Evolutionary conservation across 768 basidiomycete genomes (phyloP).

Genomic region (Coprinellus micaceus): DNA sequence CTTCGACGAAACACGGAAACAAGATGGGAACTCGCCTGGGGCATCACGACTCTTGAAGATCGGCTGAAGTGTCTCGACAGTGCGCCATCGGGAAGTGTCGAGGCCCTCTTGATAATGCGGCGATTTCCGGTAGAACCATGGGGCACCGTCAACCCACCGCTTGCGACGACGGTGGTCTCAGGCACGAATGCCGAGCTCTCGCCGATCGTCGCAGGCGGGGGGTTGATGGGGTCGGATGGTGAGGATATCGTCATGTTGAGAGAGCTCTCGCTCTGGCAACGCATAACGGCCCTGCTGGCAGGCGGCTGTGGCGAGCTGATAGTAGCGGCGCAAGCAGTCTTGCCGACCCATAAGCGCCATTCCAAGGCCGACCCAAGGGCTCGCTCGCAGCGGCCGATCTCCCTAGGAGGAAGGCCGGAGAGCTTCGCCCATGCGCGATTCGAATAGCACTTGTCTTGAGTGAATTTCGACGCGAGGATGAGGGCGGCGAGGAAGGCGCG

Average conservation of each 20-base stretch:
- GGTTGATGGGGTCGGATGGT: conserved; percentile 14
- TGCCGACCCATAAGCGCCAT: conserved; percentile 94
- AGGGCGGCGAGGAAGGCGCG: conserved; percentile 85
- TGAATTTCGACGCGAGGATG: conserved; percentile 88
- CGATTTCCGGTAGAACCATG: neutral
- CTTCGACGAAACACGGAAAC: neutral
- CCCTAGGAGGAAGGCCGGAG: conserved; percentile 79
- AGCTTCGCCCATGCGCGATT: conserved; percentile 94
- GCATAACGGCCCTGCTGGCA: conserved; percentile 35
- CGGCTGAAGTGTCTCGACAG: neutral
- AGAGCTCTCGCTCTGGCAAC: conserved; percentile 51
- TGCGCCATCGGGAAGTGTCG: neutral
- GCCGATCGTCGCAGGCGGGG: conserved; percentile 20
- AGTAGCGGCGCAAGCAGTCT: conserved; percentile 35
- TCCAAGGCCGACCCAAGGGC: conserved; percentile 82
- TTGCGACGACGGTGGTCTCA: neutral
- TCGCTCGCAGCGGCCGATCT: conserved; percentile 86
- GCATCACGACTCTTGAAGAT: neutral
- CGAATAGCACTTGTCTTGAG: conserved; percentile 90
- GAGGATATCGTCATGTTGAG: conserved; percentile 11
- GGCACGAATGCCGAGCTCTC: neutral
- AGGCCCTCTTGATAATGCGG: neutral
- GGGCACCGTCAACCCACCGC: neutral
- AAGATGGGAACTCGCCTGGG: neutral
- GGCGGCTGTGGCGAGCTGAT: conserved; percentile 17